phyloP scores from a whole-genome alignment of 176 grass and related monocot species.

The Cocos nucifera region DNA sequence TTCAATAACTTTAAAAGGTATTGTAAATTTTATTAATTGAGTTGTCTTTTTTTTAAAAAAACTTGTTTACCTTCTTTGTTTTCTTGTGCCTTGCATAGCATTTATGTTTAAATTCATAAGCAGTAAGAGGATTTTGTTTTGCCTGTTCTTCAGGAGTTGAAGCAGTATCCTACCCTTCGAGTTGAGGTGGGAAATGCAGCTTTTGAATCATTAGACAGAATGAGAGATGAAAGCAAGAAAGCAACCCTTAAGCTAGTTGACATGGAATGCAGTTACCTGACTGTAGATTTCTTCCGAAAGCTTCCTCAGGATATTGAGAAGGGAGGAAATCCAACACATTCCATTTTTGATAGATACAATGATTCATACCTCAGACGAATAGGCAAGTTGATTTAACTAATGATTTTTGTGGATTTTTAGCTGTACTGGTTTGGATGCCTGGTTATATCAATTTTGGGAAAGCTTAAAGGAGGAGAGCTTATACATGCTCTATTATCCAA shows the following conservation, averaged over 20 bases:
- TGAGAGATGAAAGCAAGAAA: conserved; percentile 17
- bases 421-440: too few relatives aligned
- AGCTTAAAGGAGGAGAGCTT: too few relatives aligned
- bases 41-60: not conserved
- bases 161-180: conserved; percentile 14
- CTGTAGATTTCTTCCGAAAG: conserved; percentile 19
- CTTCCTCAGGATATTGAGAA: conserved; percentile 21
- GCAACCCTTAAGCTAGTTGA: conserved; percentile 12
- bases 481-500: too few relatives aligned
- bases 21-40: too few relatives aligned
- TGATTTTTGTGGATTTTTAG: too few relatives aligned
- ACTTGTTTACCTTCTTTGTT: not conserved
- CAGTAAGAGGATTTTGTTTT: not conserved
- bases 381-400: conserved; percentile 6
- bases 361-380: conserved; percentile 12
- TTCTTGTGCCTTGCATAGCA: not conserved
- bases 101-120: not conserved
- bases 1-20: too few relatives aligned
- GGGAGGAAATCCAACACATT: conserved; percentile 12
- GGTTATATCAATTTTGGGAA: too few relatives aligned
- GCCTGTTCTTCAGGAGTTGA: conserved; percentile 11
- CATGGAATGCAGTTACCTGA: conserved; percentile 18
- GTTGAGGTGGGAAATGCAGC: conserved; percentile 16
- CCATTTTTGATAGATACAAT: conserved; percentile 17
- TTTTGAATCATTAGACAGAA: conserved; percentile 19